phyloP scores from a whole-genome alignment of 441 rosid genomes.

The Aquilaria agallochum region DNA sequence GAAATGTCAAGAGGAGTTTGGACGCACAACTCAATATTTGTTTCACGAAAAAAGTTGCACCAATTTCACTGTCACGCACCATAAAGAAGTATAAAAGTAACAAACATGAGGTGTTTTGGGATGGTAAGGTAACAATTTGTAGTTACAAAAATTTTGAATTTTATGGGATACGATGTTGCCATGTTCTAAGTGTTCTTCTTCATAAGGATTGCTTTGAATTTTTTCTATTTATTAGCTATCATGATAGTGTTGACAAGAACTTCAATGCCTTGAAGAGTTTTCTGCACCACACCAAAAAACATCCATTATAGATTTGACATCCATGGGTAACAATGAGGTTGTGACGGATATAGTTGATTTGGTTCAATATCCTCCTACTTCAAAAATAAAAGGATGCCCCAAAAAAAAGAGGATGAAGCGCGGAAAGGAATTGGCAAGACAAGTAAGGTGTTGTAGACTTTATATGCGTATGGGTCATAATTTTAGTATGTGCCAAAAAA shows the following conservation, averaged over 20 bases:
- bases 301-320: background rate
- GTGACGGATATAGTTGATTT: background rate
- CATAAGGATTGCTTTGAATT: background rate
- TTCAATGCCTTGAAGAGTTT: background rate
- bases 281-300: background rate
- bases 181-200: background rate
- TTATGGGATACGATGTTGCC: background rate
- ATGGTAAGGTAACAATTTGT: background rate
- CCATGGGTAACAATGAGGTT: background rate
- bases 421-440: background rate
- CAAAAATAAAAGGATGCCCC: background rate
- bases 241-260: background rate
- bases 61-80: background rate
- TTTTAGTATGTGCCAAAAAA: too few species aligned
- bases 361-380: background rate
- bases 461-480: too few species aligned
- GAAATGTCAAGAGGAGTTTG: background rate
- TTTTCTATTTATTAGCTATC: background rate
- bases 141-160: background rate
- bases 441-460: too few species aligned
- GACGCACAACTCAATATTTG: background rate
- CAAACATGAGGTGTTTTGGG: background rate
- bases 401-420: background rate
- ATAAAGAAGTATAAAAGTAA: too few species aligned
- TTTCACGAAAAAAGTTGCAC: background rate